Evolutionary conservation across 805 yeast genomes (phyloP).

Genomic region (Myxozyma vanderwaltii): DNA sequence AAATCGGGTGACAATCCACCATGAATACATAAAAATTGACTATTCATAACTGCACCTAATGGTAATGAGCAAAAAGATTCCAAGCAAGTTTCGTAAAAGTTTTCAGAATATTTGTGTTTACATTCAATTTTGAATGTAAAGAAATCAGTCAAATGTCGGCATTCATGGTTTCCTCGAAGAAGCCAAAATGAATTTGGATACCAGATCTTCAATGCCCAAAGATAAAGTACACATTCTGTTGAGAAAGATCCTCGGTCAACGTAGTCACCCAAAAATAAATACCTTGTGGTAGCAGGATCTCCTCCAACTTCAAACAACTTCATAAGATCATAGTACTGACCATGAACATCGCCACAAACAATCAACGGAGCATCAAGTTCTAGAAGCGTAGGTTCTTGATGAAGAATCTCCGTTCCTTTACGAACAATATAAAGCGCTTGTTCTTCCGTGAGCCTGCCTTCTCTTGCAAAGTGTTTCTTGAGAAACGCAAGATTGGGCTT

Average conservation of each 20-base stretch:
- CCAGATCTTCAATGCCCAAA: conserved; percentile 77
- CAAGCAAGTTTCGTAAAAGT: conserved; percentile 72
- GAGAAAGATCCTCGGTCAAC: conserved; percentile 94
- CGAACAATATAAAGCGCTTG: conserved; percentile 71
- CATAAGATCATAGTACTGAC: conserved; percentile 87
- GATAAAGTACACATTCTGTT: conserved; percentile 65
- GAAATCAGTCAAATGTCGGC: conserved; percentile 88
- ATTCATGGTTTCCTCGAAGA: conserved; percentile 93
- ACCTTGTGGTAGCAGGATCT: conserved; percentile 72
- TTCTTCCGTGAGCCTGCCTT: conserved; percentile 73
- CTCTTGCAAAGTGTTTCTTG: conserved; percentile 70
- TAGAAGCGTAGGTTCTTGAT: conserved; percentile 75
- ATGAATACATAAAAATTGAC: conserved; percentile 92
- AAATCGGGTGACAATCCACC: conserved; percentile 94
- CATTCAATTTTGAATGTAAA: conserved; percentile 93
- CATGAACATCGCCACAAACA: conserved; percentile 97
- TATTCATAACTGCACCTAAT: conserved; percentile 88
- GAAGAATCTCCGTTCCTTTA: conserved; percentile 63
- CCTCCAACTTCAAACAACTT: conserved; percentile 94
- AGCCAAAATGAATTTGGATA: conserved; percentile 75
- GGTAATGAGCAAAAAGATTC: conserved; percentile 84
- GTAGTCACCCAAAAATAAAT: conserved; percentile 87
- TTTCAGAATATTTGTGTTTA: conserved; percentile 70
- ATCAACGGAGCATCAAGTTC: conserved; percentile 90
- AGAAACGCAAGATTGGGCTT: conserved; percentile 73